Evolutionary conservation across 306 rosid genomes (phyloP).

Genomic region (Corylus americana): DNA sequence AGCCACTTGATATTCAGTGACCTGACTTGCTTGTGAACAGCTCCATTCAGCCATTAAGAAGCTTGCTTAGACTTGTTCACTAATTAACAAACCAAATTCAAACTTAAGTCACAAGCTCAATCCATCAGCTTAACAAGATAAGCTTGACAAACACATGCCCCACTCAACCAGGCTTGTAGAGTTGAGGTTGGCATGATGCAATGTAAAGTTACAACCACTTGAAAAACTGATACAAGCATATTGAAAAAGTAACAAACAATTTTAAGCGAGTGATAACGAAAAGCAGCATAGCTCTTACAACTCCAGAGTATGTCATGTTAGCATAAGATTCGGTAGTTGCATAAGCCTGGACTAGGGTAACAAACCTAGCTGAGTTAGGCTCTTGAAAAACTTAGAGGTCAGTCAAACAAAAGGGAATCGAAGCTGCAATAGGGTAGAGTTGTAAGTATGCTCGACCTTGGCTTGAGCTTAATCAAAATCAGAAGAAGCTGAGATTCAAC

Average conservation of each 20-base stretch:
- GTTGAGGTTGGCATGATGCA: background rate
- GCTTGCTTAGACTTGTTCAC: background rate
- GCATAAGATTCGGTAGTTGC: background rate
- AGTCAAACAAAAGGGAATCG: no score
- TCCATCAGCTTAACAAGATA: background rate
- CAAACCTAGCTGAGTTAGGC: no score
- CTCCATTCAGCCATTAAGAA: background rate
- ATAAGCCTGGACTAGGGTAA: background rate
- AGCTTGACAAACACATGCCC: background rate
- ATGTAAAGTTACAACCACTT: background rate
- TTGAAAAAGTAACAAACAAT: background rate
- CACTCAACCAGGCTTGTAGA: background rate
- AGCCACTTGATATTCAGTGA: no score
- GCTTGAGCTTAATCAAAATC: background rate
- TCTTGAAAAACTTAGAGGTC: no score
- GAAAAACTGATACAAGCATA: background rate
- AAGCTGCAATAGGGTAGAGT: background rate
- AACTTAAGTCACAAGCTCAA: background rate
- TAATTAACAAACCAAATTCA: background rate
- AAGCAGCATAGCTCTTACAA: background rate
- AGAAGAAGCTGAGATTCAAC: background rate
- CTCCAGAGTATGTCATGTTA: background rate
- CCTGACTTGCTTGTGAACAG: background rate
- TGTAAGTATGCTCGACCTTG: background rate
- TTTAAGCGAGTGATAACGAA: background rate